These are phyloP conservation scores for Lycium ferocissimum DNA, from an alignment of 257 asterid genomes.

Conservation along the genomic window DNA sequence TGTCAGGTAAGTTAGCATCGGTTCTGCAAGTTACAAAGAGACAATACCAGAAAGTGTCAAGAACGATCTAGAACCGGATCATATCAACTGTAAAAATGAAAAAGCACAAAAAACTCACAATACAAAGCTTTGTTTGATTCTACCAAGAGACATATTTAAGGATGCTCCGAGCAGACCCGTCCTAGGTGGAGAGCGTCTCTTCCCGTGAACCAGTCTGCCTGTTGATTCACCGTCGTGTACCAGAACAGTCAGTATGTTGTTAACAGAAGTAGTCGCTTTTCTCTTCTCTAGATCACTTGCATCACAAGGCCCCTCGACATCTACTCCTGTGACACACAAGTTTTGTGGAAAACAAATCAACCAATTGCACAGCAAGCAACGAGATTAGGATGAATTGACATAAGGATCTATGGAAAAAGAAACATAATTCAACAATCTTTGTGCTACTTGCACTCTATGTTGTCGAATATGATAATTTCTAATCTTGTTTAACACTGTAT, in stretches of 20 bases:
- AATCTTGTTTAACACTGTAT: too few species aligned
- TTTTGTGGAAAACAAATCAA: slow-evolving; percentile 14
- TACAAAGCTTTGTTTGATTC: slow-evolving; percentile 99
- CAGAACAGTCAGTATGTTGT: slow-evolving; percentile 70
- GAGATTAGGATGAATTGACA: background rate
- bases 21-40: slow-evolving; percentile 54
- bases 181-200: slow-evolving; percentile 58
- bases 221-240: slow-evolving; percentile 74
- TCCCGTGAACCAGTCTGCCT: slow-evolving; percentile 64
- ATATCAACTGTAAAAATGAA: slow-evolving; percentile 29
- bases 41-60: background rate
- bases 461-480: too few species aligned
- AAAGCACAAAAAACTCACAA: slow-evolving; percentile 75
- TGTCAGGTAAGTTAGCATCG: slow-evolving; percentile 70
- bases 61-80: slow-evolving; percentile 14
- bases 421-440: too few species aligned
- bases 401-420: background rate
- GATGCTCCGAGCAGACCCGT: slow-evolving; percentile 55
- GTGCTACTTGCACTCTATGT: too few species aligned
- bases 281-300: slow-evolving; percentile 81
- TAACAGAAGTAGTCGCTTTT: slow-evolving; percentile 61
- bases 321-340: slow-evolving; percentile 56
- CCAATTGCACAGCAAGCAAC: background rate
- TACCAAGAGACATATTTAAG: slow-evolving; percentile 82
- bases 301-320: slow-evolving; percentile 62